phyloP scores from a whole-genome alignment of 108 stramenopile species.

The Skeletonema tropicum region DNA sequence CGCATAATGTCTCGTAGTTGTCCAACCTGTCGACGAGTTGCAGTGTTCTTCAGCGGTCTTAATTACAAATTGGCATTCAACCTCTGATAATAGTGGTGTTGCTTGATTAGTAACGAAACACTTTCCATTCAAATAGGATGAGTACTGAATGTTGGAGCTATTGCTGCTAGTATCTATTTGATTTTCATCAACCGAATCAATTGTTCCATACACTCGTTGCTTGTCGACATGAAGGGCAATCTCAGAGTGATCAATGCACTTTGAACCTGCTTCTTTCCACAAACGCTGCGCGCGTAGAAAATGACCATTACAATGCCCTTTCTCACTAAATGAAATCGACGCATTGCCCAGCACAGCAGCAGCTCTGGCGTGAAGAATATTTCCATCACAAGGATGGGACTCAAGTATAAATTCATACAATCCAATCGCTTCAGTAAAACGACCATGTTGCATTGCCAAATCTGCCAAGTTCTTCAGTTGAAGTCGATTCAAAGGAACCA shows the following conservation, averaged over 20 bases:
- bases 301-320: slow-evolving; percentile 58
- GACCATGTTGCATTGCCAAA: slow-evolving; percentile 63
- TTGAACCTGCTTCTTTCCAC: slow-evolving; percentile 62
- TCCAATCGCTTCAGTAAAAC: slow-evolving; percentile 51
- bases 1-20: slow-evolving; percentile 90
- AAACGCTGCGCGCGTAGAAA: slow-evolving; percentile 69
- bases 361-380: slow-evolving; percentile 47
- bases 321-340: slow-evolving; percentile 35
- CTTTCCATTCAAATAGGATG: slow-evolving; percentile 30
- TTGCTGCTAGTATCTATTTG: neutral
- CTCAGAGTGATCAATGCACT: slow-evolving; percentile 46
- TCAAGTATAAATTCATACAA: slow-evolving; percentile 48
- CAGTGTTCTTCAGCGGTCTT: slow-evolving; percentile 48
- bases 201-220: slow-evolving; percentile 55
- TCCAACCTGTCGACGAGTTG: slow-evolving; percentile 68
- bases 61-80: slow-evolving; percentile 63
- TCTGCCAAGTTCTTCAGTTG: slow-evolving; percentile 58
- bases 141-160: slow-evolving; percentile 10
- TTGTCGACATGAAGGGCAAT: slow-evolving; percentile 64
- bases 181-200: neutral
- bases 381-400: slow-evolving; percentile 35
- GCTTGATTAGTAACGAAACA: slow-evolving; percentile 43
- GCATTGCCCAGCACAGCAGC: slow-evolving; percentile 39
- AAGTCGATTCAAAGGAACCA: neutral
- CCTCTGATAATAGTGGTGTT: slow-evolving; percentile 34